Base-by-base conservation (phyloP, 2,329 filamentous ascomycete species). In the Ilyonectria destructans region DNA sequence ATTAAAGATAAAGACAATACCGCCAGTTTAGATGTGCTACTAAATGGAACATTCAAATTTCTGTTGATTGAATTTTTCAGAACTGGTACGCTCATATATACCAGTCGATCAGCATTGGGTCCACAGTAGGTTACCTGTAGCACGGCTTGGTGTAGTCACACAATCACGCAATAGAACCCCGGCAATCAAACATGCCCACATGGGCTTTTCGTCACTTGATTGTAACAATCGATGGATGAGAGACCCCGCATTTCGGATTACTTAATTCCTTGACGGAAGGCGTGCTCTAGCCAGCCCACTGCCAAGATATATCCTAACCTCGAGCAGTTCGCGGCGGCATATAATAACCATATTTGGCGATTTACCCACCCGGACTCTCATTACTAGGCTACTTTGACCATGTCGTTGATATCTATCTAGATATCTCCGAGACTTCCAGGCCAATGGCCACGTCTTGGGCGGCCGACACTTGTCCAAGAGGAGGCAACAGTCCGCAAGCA, bases 161-260 rank as follows among this genome's bases (percentile, higher is more conserved):
- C 46, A 52, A 60, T 60, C 58, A 60, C 58, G 58, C 58, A 60
- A 60, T 60, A 40, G 33, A n/a, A 17, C 58, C 48, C 48, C 48
- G 33, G 58, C 58, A 33, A 52, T 52, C 58, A 60, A 60, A 60
- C 35, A 60, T 45, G 21, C 40, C 46, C 8, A 60, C 15, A 43
- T 12, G 10, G 12, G 17, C 35, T 19, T 15, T 21, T 3, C 17
- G 33, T 13, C 15, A n/a, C 9, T 4, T 52, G 19, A 35, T 19
- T 43, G 40, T 33, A 15, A 43, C 29, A 21, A 15, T 26, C 13
- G 29, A 60, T 52, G 40, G 58, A 48, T 26, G 15, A 60, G 13
- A 29, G 35, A 31, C 58, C 58, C 48, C 58, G 29, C 58, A 51
- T 10, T 43, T 60, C 15, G 17, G 2, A 60, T 60, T 43, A 48